Conservation (phyloP, 2,329 filamentous ascomycete species). For the Lecanosticta acicola region DNA sequence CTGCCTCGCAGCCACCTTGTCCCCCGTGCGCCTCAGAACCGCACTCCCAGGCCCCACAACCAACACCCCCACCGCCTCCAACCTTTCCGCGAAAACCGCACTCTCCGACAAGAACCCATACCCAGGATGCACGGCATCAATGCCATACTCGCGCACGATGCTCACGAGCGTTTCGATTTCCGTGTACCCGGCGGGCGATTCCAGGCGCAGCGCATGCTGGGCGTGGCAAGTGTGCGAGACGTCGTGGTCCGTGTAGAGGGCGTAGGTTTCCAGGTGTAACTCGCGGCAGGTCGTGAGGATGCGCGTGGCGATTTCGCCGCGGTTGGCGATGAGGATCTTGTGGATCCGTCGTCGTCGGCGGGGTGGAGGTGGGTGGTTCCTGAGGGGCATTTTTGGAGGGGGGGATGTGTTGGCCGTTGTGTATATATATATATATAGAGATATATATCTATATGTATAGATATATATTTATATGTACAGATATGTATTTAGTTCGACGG, state of each 20-base stretch:
- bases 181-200: conserved; percentile 50
- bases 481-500: no score
- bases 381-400: no score
- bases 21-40: conserved; percentile 51
- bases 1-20: conserved; percentile 51
- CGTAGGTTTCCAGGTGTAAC: conserved; percentile 51
- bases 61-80: conserved; percentile 44
- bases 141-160: conserved; percentile 41
- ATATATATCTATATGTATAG: no score
- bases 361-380: no score
- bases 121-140: conserved; percentile 55
- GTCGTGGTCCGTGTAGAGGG: conserved; percentile 53
- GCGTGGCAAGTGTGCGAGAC: conserved; percentile 50
- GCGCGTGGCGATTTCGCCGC: conserved; percentile 58
- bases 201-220: conserved; percentile 46
- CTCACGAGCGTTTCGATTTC: conserved; percentile 46
- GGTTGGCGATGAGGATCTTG: conserved; percentile 28
- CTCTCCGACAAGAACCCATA: conserved; percentile 60
- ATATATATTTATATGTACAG: no score
- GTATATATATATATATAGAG: no score
- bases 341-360: conserved; percentile 25
- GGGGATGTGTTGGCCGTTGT: no score
- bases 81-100: conserved; percentile 44
- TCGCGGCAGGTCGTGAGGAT: conserved; percentile 57
- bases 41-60: conserved; percentile 55